Conservation (phyloP, 768 basidiomycete genomes). For the Lactifluus volemus region DNA sequence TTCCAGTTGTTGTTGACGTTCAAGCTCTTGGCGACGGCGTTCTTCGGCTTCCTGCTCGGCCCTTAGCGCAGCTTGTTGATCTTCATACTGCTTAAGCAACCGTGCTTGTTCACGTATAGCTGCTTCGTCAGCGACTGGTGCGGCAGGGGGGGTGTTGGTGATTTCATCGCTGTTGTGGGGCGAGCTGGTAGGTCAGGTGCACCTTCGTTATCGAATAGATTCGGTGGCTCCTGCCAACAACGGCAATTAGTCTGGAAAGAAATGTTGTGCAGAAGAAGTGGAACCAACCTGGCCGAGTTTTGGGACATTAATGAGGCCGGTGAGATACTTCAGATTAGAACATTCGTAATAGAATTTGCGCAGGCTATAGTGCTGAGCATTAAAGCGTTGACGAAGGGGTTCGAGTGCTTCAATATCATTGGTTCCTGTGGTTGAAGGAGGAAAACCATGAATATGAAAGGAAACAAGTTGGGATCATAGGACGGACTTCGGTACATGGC, state of each 20-base stretch:
- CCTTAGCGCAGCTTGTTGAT: constrained; percentile 83
- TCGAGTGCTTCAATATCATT: constrained; percentile 84
- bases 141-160: constrained; percentile 61
- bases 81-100: constrained; percentile 93
- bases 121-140: constrained; percentile 60
- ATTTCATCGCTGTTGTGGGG: constrained; percentile 45
- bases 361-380: constrained; percentile 84
- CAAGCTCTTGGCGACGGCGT: constrained; percentile 62
- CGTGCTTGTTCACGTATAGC: constrained; percentile 85
- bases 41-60: constrained; percentile 79
- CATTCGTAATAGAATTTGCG: constrained; percentile 99
- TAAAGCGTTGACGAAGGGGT: constrained; percentile 80
- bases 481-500: constrained; percentile 88
- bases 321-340: constrained; percentile 95
- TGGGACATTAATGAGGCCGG: constrained; percentile 95
- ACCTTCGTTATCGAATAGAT: constrained; percentile 71
- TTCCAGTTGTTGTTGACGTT: constrained; percentile 74
- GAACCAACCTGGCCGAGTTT: constrained; percentile 79
- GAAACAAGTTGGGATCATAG: neutral
- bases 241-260: neutral
- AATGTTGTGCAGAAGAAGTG: neutral
- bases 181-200: constrained; percentile 85
- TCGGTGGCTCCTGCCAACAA: constrained; percentile 83
- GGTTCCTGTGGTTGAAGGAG: constrained; percentile 52
- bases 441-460: neutral